Conservation (phyloP, 2,329 filamentous ascomycete genomes). For the Botryotinia narcissicola region DNA sequence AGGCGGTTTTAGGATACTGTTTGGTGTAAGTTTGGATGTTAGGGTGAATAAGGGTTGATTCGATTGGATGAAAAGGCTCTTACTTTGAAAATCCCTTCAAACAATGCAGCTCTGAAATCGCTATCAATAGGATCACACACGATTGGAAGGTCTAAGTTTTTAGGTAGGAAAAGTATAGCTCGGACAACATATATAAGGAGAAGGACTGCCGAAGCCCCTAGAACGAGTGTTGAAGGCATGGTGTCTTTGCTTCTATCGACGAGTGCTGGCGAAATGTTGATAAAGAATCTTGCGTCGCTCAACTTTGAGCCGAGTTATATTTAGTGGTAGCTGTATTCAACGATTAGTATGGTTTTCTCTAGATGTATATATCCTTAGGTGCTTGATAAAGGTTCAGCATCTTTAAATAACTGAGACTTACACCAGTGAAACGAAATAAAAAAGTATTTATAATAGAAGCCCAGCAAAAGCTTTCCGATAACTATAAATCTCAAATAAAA, state of each 20-base stretch:
- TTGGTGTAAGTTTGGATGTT: neutral
- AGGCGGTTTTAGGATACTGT: constrained; percentile 1
- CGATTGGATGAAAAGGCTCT: neutral
- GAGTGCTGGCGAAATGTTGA: neutral
- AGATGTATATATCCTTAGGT: too few species aligned
- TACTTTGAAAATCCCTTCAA: neutral
- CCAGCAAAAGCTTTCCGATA: too few species aligned
- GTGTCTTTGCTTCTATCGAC: neutral
- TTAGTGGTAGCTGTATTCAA: too few species aligned
- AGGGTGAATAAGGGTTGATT: neutral
- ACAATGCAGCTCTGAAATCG: neutral
- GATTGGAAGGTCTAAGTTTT: neutral
- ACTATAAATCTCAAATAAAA: too few species aligned
- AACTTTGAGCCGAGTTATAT: neutral
- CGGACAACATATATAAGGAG: neutral
- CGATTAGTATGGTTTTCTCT: too few species aligned
- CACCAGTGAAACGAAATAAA: too few species aligned
- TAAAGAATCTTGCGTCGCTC: neutral
- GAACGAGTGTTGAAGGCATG: neutral
- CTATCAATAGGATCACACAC: neutral
- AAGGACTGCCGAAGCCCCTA: neutral
- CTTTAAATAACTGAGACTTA: too few species aligned
- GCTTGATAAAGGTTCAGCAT: too few species aligned
- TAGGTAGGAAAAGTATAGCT: neutral
- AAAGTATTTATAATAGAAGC: too few species aligned